A percentile compares a stretch with the other conserved stretches of the same genome.
phyloP scores from a whole-genome alignment of 2,329 filamentous ascomycete genomes.

The Aspergillus proliferans region DNA sequence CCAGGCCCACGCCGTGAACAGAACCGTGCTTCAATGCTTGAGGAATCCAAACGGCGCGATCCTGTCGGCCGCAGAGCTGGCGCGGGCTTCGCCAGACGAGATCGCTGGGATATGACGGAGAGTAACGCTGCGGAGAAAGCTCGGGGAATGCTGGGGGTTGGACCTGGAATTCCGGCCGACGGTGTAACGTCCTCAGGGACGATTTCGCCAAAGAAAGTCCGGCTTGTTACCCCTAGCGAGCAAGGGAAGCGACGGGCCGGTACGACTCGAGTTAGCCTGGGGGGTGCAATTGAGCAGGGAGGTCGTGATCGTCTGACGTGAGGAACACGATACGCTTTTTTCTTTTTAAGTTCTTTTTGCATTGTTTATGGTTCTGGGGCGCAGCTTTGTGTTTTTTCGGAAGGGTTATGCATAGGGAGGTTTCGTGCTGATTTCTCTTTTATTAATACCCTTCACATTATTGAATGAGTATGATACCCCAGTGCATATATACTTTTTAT shows the following conservation, averaged over 20 bases:
- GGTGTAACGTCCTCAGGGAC: conserved; percentile 22
- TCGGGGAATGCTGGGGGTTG: conserved; percentile 36
- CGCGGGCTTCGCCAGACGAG: conserved; percentile 35
- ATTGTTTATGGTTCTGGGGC: background rate
- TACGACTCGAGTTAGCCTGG: conserved; percentile 14
- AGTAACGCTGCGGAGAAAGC: conserved; percentile 43
- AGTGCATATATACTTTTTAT: too few species aligned
- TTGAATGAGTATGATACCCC: too few species aligned
- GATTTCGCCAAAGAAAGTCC: conserved; percentile 40
- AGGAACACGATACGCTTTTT: background rate
- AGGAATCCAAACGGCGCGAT: conserved; percentile 28
- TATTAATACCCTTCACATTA: too few species aligned
- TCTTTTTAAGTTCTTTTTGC: background rate
- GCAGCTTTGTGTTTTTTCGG: background rate
- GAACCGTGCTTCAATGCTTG: conserved; percentile 27
- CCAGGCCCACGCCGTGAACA: conserved; percentile 42
- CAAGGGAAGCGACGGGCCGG: conserved; percentile 25
- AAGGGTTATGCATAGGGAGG: too few species aligned
- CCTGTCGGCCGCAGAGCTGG: conserved; percentile 28
- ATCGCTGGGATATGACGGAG: conserved; percentile 39
- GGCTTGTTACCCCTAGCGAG: conserved; percentile 40
- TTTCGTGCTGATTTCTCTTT: too few species aligned
- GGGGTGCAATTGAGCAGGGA: conserved; percentile 7
- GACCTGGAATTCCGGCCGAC: conserved; percentile 16
- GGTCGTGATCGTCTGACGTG: background rate